Conservation (phyloP, 352 stramenopile genomes). For the Pythium inflatum region DNA sequence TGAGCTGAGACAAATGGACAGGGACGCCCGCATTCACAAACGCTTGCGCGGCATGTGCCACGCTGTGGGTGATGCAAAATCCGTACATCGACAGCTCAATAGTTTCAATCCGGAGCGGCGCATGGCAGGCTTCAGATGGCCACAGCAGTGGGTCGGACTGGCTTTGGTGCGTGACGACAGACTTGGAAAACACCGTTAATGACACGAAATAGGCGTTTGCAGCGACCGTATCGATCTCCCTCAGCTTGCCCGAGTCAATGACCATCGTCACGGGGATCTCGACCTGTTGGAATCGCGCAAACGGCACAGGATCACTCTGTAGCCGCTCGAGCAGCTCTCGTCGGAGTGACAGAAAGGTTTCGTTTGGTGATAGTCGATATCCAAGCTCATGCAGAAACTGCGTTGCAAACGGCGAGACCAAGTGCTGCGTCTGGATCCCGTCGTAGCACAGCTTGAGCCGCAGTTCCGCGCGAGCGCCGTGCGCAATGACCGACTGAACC, state of each 20-base stretch:
- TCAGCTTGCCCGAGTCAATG: not conserved
- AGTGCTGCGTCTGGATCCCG: not conserved
- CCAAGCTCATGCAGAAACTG: constrained; percentile 3
- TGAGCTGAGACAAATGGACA: too few species aligned
- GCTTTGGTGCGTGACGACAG: not conserved
- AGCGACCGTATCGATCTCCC: not conserved
- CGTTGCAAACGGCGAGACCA: not conserved
- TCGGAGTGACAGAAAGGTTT: not conserved
- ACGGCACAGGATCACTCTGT: not conserved
- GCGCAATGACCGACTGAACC: not conserved
- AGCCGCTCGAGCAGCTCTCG: not conserved
- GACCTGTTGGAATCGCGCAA: not conserved
- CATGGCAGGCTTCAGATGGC: too few species aligned
- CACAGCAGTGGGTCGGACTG: too few species aligned
- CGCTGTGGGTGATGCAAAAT: too few species aligned
- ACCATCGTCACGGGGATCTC: not conserved
- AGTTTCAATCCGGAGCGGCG: too few species aligned
- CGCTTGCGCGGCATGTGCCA: too few species aligned
- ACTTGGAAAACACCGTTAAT: not conserved
- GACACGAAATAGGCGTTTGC: constrained; percentile 13
- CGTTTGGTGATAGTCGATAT: not conserved
- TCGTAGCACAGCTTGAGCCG: not conserved
- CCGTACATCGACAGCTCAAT: too few species aligned
- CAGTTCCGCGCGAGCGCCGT: constrained; percentile 5
- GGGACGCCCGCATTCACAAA: too few species aligned